These are phyloP conservation scores for Scutellaria minor DNA, from an alignment of 257 asterid species.

Conservation along the genomic window DNA sequence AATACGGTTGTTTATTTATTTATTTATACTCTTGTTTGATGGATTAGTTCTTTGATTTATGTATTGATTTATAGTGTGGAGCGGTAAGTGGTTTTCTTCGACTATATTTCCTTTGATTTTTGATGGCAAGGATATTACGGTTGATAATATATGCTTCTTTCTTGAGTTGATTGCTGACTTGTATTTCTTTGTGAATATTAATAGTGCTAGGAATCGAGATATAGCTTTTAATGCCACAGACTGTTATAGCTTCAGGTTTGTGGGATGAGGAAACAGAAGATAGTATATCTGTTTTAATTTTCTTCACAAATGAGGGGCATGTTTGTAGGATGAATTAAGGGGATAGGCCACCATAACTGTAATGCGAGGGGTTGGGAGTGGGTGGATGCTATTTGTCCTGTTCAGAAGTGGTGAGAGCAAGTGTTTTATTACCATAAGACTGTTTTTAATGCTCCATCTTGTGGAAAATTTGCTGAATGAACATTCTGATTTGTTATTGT, in stretches of 20 bases:
- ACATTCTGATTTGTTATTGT: constrained; percentile 7
- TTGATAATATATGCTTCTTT: not conserved
- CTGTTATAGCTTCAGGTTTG: too few relatives aligned
- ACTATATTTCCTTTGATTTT: not conserved
- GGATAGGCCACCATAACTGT: not conserved
- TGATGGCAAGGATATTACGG: not conserved
- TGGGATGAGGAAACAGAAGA: too few relatives aligned
- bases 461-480: not conserved
- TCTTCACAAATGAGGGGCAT: constrained; percentile 2
- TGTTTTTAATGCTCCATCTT: not conserved
- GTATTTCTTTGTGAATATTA: not conserved
- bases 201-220: not conserved
- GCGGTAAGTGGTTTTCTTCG: not conserved
- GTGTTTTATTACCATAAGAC: too few relatives aligned
- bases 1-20: not conserved
- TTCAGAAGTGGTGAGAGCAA: too few relatives aligned
- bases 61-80: not conserved
- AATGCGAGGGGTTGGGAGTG: not conserved
- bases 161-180: not conserved
- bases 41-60: constrained; percentile 24
- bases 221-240: not conserved
- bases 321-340: not conserved
- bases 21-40: not conserved
- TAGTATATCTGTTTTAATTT: not conserved
- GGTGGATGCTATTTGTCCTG: not conserved